Base-by-base conservation (phyloP, 1,139 yeast species). In the Scheffersomyces parashehatae region DNA sequence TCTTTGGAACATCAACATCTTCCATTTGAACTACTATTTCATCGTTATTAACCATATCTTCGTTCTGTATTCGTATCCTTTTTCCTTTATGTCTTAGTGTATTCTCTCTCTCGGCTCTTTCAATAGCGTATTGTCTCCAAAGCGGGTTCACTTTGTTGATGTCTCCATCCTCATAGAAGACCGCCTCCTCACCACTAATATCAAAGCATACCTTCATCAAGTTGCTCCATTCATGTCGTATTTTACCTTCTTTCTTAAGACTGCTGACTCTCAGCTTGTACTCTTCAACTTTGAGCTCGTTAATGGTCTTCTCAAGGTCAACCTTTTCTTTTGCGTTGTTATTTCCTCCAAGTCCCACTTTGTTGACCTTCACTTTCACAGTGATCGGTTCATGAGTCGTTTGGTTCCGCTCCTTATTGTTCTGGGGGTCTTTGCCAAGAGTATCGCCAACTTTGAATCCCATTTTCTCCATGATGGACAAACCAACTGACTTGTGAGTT, bases 381-480 rank as follows among this genome's bases (percentile, higher is more conserved):
- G 37, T 16, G 3, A 55, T 47, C 4, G 55, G 55, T 3, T 35
- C 48, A 11, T 33, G 29, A 3, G 29, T 30, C 3, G 28, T 26
- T 4, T 30, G 11, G 32, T 38, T 31, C 15, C 40, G 3, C 6
- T 13, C 20, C 15, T 29, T 14, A 3, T 11, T 31, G 8, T 8
- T 20, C 15, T 10, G 26, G 6, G 37, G 16, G n/a, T 29, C 35
- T 13, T 47, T 49, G 0, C 83, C 83, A 13, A 79, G 58, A 0
- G 72, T 50, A 10, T 68, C 64, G 9, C 82, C 83, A 2, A 67
- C 55, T 46, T 65, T 67, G 53, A 70, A 81, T 3, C 85, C 85
- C 85, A 81, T 80, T 52, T 68, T 73, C 48, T 69, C 63, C 85
- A 81, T 79, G 47, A 81, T 79, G 6, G 66, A 51, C 26, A 77